Evolutionary conservation across 352 stramenopile genomes (phyloP).

Genomic region (Elongisporangium prolatum): DNA sequence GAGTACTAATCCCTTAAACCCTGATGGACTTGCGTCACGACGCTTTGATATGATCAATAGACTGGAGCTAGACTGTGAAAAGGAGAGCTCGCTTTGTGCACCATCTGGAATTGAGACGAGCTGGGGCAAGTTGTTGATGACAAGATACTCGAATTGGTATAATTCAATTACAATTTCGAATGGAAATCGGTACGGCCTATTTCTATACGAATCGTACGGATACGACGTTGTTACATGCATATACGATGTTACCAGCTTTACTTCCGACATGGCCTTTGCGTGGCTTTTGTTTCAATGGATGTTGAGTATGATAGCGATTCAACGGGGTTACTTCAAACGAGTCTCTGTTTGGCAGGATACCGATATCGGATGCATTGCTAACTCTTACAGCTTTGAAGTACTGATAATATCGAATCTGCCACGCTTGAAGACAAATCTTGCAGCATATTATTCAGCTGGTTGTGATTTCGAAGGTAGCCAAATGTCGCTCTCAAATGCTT

Average conservation of each 20-base stretch:
- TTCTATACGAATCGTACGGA: conserved; percentile 16
- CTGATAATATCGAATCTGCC: conserved; percentile 34
- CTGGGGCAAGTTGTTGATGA: background rate
- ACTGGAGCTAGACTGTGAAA: conserved; percentile 10
- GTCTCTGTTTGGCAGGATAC: conserved; percentile 7
- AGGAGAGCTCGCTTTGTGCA: background rate
- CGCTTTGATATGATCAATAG: conserved; percentile 13
- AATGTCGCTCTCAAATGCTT: conserved; percentile 27
- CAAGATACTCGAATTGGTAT: background rate
- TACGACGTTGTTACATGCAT: conserved; percentile 10
- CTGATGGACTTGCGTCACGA: background rate
- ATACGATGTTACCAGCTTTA: conserved; percentile 1
- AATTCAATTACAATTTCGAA: conserved; percentile 8
- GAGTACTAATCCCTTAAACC: conserved; percentile 15
- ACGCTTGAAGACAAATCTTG: conserved; percentile 29
- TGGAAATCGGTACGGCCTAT: conserved; percentile 18
- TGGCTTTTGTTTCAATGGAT: conserved; percentile 1
- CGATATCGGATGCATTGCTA: conserved; percentile 27
- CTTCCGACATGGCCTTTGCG: background rate
- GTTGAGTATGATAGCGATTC: conserved; percentile 5
- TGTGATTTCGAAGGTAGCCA: conserved; percentile 46
- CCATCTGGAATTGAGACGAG: background rate
- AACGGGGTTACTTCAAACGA: background rate
- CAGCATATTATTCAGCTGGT: conserved; percentile 32
- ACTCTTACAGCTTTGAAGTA: conserved; percentile 30